Evolutionary conservation across 2,329 filamentous ascomycete species (phyloP).

Genomic region (Paecilomyces niveus): DNA sequence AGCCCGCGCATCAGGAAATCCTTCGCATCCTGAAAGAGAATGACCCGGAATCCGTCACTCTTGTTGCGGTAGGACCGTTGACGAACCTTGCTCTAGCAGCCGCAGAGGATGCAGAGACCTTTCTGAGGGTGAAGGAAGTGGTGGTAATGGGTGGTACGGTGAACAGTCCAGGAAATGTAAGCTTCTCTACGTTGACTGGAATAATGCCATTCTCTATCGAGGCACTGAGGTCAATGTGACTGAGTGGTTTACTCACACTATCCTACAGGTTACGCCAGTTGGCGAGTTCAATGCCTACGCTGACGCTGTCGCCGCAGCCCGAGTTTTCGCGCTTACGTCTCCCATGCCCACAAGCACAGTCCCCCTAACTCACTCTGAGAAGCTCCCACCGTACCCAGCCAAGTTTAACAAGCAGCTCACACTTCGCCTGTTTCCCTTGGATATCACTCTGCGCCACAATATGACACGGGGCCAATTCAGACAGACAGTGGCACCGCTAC

Average conservation of each 20-base stretch:
- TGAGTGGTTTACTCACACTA: background rate
- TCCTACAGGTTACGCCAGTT: conserved; percentile 55
- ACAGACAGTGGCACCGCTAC: conserved; percentile 46
- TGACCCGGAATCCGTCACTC: conserved; percentile 75
- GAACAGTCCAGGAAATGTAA: conserved; percentile 71
- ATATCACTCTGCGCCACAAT: conserved; percentile 67
- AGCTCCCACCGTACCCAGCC: conserved; percentile 56
- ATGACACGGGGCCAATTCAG: conserved; percentile 56
- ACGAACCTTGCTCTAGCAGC: conserved; percentile 92
- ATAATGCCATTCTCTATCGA: background rate
- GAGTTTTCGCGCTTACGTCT: conserved; percentile 71
- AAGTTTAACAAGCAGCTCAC: conserved; percentile 58
- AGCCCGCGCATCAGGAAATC: conserved; percentile 75
- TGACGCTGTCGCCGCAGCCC: conserved; percentile 69
- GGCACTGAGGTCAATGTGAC: background rate
- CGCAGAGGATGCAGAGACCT: conserved; percentile 79
- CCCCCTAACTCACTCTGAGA: conserved; percentile 52
- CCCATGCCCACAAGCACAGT: conserved; percentile 69
- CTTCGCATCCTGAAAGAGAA: conserved; percentile 77
- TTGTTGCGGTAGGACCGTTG: conserved; percentile 81
- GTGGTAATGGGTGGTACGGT: conserved; percentile 94
- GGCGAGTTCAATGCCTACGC: conserved; percentile 96
- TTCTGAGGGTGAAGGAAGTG: conserved; percentile 81
- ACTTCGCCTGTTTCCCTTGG: conserved; percentile 66
- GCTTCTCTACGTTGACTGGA: conserved; percentile 15